Base-by-base conservation (phyloP, 352 stramenopile genomes). In the Pythium scleroteichum region DNA sequence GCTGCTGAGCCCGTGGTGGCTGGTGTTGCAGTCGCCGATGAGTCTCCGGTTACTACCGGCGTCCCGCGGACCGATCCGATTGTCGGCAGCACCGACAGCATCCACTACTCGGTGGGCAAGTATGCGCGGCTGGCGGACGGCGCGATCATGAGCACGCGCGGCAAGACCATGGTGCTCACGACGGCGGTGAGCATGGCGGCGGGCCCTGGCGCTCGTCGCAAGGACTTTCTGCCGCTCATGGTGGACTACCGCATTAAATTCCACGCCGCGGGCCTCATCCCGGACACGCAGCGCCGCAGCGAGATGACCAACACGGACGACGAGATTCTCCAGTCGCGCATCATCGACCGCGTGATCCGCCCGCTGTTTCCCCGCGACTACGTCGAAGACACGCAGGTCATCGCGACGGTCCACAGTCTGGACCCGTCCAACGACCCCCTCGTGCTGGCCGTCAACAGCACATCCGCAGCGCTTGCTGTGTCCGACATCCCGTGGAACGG, bases 341-440 rank as follows among this genome's bases (percentile, higher is more conserved):
- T 99, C 22, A 96, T 99, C 50, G 97, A 99, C 75, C 86, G 97
- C 58, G 94, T 97, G 6, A 79, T 99, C 45, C 88, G 97, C 13
- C 97, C 96, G 35, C 75, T 99, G 12, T 97, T 99, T 67, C 87
- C 93, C 9, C 79, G 93, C 24, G 96, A 97, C 45, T 99, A 94
- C 78, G 88, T 80, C 47, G 88, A 98, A 47, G 94, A 99, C 69
- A 98, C 97, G 49, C 97, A 99, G 74, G 69, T 99, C 47, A 80
- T 95, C 26, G 83, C 86, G 32, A 97, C 87, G 1, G 87, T 97
- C 55, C 88, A 97, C 61, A 94, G 87, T 38, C 78, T 93, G 24
- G 88, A 97, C 51, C 62, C 80, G 6, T 69, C 86, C 56, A 92
- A 95, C 57, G 90, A 97, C 60, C 80, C 87, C 29, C 78, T 96